phyloP scores from a whole-genome alignment of 495 filamentous ascomycete species.

The Viridothelium virens region DNA sequence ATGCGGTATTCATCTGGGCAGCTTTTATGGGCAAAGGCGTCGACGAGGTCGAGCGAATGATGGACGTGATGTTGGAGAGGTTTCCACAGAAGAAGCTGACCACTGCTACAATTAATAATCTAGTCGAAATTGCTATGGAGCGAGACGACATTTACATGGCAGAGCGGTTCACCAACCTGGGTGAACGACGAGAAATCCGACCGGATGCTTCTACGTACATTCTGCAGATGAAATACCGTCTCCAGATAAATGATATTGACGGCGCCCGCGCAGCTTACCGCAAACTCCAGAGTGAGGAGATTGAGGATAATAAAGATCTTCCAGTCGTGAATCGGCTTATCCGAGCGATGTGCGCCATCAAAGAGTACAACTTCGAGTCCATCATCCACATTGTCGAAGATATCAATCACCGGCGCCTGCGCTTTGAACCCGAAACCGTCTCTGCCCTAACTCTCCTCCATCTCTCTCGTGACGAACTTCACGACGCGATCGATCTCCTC shows the following conservation, averaged over 20 bases:
- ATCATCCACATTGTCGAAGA: constrained; percentile 69
- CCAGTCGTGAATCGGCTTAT: constrained; percentile 68
- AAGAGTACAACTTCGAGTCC: constrained; percentile 50
- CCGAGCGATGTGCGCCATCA: constrained; percentile 55
- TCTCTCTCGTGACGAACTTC: constrained; percentile 61
- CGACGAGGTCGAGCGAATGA: constrained; percentile 61
- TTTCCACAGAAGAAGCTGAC: constrained; percentile 41
- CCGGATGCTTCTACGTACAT: constrained; percentile 60
- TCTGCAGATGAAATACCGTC: constrained; percentile 65
- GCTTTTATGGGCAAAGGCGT: constrained; percentile 61
- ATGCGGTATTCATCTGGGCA: constrained; percentile 68
- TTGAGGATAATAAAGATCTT: constrained; percentile 49
- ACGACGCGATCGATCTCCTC: constrained; percentile 71
- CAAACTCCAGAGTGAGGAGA: constrained; percentile 48
- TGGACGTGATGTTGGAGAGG: constrained; percentile 49
- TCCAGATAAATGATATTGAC: constrained; percentile 59
- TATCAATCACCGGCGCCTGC: constrained; percentile 60
- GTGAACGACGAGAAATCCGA: constrained; percentile 51
- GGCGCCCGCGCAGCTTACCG: constrained; percentile 58
- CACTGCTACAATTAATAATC: constrained; percentile 62
- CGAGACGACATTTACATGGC: constrained; percentile 61
- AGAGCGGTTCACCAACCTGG: constrained; percentile 60
- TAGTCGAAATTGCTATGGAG: constrained; percentile 68
- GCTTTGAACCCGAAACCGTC: constrained; percentile 63
- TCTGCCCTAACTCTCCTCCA: constrained; percentile 61